phyloP scores from a whole-genome alignment of 164 flowering plant genomes.

The Piper longum region DNA sequence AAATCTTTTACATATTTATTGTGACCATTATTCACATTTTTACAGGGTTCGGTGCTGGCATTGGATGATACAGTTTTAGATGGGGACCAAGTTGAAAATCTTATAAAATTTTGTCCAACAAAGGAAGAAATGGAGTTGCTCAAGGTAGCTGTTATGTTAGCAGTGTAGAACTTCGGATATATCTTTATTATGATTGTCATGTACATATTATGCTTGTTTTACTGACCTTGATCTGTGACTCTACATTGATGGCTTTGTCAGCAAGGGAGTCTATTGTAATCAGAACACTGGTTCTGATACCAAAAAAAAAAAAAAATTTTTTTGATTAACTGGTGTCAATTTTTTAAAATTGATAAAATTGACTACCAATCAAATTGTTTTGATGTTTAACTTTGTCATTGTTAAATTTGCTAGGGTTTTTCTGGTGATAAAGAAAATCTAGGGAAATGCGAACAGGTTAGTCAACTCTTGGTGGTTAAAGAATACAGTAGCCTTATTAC shows the following conservation, averaged over 20 bases:
- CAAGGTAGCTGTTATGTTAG: conserved; percentile 33
- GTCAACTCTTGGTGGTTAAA: conserved; percentile 4
- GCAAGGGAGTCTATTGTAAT: neutral
- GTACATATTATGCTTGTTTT: neutral
- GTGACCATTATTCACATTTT: conserved; percentile 6
- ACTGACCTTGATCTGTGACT: neutral
- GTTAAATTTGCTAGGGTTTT: conserved; percentile 46
- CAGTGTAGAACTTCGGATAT: too few species aligned
- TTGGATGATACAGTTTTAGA: conserved; percentile 83
- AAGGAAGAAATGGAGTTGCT: conserved; percentile 90
- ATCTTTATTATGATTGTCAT: neutral
- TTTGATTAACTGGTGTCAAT: neutral
- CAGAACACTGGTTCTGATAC: neutral
- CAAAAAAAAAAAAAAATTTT: neutral
- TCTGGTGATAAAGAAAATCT: conserved; percentile 73
- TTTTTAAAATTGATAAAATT: neutral
- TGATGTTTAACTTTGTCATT: neutral
- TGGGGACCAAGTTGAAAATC: conserved; percentile 89
- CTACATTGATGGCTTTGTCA: neutral
- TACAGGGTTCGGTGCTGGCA: conserved; percentile 69
- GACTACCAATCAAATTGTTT: neutral
- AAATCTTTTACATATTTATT: neutral
- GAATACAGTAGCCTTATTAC: neutral
- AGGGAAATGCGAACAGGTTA: conserved; percentile 91
- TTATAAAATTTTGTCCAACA: conserved; percentile 91